Evolutionary conservation across 495 filamentous ascomycete genomes (phyloP), one percentile per base, ranked within the genome.

Genomic region (Paragyromitra xinjiangensis): DNA sequence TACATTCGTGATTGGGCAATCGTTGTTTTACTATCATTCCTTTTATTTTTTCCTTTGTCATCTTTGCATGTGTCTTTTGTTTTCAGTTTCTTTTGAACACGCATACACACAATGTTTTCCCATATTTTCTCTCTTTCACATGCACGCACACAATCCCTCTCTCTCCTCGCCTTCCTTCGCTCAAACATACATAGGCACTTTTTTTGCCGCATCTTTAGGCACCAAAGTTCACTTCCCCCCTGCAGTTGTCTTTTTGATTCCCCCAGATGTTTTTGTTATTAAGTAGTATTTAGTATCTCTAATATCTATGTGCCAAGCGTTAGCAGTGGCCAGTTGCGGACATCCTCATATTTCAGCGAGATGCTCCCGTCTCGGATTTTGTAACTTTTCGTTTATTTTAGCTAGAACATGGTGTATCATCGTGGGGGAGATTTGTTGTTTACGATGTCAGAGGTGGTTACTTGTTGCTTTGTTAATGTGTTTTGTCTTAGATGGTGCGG

Each of bases 281-380:
- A 64, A 61, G 71, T 74, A 74, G 71, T 74, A 73, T 66, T 59
- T 73, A 73, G 71, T 73, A 40, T 45, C 39, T 74, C 63, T 68
- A 64, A 71, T 59, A 45, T 71, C n/a, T 76, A 71, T 71, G 39
- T 62, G 67, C 40, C 40, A 58, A 64, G 48, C 39, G 71, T 39
- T 19, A 64, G 69, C 22, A 59, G n/a, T 3, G 39, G 39, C 7
- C 50, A 14, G 48, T 51, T 71, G 39, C n/a, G 50, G 44, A 48
- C 56, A 72, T 42, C 45, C 37, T 44, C 37, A 37, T n/a, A 56
- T 69, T 69, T 29, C 39, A 7, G 24, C 48, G 40, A n/a, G 40
- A 37, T 51, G 12, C n/a, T 26, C 16, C 44, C 37, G 24, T 40
- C 34, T 37, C 39, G 6, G 11, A 53, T 22, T 67, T 48, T 70